Conservation (phyloP, 495 filamentous ascomycete genomes). For the Paragyromitra xinjiangensis region DNA sequence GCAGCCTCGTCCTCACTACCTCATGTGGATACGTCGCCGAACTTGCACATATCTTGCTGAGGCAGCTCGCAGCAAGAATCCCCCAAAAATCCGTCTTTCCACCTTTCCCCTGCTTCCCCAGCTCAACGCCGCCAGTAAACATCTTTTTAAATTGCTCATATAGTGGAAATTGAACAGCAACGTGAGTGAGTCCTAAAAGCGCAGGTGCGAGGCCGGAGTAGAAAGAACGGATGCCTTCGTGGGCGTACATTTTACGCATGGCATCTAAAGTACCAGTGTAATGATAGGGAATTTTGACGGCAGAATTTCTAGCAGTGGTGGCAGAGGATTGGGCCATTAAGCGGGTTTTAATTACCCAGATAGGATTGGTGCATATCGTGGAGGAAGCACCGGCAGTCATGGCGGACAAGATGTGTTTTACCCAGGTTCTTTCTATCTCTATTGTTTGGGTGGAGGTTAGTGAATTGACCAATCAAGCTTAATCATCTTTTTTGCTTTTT, state of each 20-base stretch:
- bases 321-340: constrained; percentile 75
- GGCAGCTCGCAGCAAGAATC: constrained; percentile 84
- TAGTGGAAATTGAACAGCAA: constrained; percentile 95
- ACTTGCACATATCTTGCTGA: constrained; percentile 94
- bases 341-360: constrained; percentile 99
- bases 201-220: constrained; percentile 96
- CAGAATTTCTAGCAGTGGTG: constrained; percentile 63
- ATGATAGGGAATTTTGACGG: constrained; percentile 80
- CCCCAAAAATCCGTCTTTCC: constrained; percentile 73
- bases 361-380: constrained; percentile 96
- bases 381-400: constrained; percentile 90
- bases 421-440: constrained; percentile 61
- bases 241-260: constrained; percentile 90
- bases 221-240: constrained; percentile 87
- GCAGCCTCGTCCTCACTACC: constrained; percentile 86
- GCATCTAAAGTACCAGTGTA: constrained; percentile 89
- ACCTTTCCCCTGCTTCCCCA: constrained; percentile 56
- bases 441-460: constrained; percentile 2
- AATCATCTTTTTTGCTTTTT: constrained; percentile 8
- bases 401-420: constrained; percentile 76
- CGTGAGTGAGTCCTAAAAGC: constrained; percentile 89
- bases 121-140: constrained; percentile 80
- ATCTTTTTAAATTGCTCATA: constrained; percentile 93
- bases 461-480: constrained; percentile 23
- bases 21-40: constrained; percentile 97